These are phyloP conservation scores for Leccinum aurantiacum DNA, from an alignment of 768 basidiomycete species.

Conservation along the genomic window DNA sequence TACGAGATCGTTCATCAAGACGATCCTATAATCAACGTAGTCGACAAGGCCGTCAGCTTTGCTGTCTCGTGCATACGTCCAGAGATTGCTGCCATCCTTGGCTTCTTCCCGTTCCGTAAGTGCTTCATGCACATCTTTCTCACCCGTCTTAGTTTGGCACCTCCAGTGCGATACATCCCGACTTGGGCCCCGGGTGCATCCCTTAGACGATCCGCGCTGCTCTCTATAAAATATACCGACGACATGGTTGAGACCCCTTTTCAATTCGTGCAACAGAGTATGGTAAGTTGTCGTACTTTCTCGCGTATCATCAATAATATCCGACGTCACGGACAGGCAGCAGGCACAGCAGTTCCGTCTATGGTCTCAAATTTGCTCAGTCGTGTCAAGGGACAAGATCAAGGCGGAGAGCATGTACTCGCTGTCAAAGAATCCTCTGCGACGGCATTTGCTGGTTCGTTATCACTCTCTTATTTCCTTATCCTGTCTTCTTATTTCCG, in stretches of 20 bases:
- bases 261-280: slow-evolving; percentile 29
- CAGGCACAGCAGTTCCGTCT: slow-evolving; percentile 26
- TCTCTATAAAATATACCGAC: slow-evolving; percentile 20
- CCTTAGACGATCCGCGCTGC: slow-evolving; percentile 32
- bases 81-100: slow-evolving; percentile 36
- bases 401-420: slow-evolving; percentile 8
- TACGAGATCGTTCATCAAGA: slow-evolving; percentile 26
- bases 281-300: slow-evolving; percentile 25
- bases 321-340: slow-evolving; percentile 14
- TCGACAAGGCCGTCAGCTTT: slow-evolving; percentile 26
- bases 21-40: slow-evolving; percentile 28
- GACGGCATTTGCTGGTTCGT: slow-evolving; percentile 32
- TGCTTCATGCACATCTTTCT: background rate
- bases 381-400: slow-evolving; percentile 9
- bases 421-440: slow-evolving; percentile 31
- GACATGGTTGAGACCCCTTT: slow-evolving; percentile 34
- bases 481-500: background rate
- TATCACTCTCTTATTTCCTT: background rate
- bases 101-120: slow-evolving; percentile 38
- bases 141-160: background rate
- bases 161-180: slow-evolving; percentile 37
- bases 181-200: slow-evolving; percentile 42
- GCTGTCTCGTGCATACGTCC: slow-evolving; percentile 23
- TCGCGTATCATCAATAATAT: background rate
- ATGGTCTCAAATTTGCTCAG: slow-evolving; percentile 29